Base-by-base conservation (phyloP, 768 basidiomycete genomes). In the Mycena alexandri region DNA sequence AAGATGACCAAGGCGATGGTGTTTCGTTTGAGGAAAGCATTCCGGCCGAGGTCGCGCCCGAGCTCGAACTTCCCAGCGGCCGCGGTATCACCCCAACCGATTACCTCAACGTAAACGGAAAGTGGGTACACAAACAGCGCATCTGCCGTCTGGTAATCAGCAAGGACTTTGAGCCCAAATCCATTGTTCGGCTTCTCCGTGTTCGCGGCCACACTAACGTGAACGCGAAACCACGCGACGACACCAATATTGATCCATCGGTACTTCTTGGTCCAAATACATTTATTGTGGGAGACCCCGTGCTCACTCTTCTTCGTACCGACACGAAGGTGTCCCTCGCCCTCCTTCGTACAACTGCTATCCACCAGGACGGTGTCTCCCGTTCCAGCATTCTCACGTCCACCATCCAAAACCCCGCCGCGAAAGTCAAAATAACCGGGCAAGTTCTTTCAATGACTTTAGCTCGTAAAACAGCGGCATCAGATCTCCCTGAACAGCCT, bases 21-120 rank as follows among this genome's bases (percentile, higher is more conserved):
- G 43, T 47, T 8, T 12, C 65, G 16, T 75, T 80, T 11, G 79
- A 79, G 56, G 74, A 75, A 13, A 53, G 76, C 2, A 71, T 79
- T 1, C n/a, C n/a, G n/a, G 76, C 74, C n/a, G 76, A 77, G 12
- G 48, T 59, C 9, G n/a, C n/a, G n/a, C 65, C 65, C 6, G 74
- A 69, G 17, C 52, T 57, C 1, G 54, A 22, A 10, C 52, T 67
- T 36, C 58, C 56, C 0, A 0, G 48, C 12, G 38, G 66, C 12
- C 60, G 42, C 44, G 66, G 66, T 1, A 36, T 67, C 24, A 42
- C 42, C 34, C 66, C 66, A 2, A 46, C 41, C 2, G 66, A 60
- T 8, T 62, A 58, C 25, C 14, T 67, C 42, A 24, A 13, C 17
- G 54, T 62, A 22, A 48, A 47, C 7, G 61, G 55, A 5, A 67